phyloP scores from a whole-genome alignment of 345 rosid species.

The Gossypioides kirkii region DNA sequence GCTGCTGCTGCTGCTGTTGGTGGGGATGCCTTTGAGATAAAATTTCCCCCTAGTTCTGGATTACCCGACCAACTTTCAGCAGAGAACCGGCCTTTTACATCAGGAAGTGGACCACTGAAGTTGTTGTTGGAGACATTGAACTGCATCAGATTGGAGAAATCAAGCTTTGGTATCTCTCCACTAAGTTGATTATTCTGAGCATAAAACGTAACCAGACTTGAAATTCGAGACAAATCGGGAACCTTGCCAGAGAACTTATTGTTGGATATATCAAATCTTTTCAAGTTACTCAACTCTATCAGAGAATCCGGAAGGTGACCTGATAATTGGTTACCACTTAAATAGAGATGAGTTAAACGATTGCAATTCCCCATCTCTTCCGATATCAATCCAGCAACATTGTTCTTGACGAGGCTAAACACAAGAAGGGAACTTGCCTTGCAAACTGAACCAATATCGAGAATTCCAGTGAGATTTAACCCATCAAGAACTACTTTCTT shows the following conservation, averaged over 20 bases:
- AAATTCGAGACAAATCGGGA: slow-evolving; percentile 33
- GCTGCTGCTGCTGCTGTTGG: slow-evolving; percentile 24
- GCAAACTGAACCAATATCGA: slow-evolving; percentile 40
- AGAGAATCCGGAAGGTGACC: slow-evolving; percentile 43
- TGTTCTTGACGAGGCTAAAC: slow-evolving; percentile 41
- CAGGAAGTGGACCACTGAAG: slow-evolving; percentile 50
- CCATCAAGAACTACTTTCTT: slow-evolving; percentile 42
- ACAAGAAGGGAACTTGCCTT: slow-evolving; percentile 25
- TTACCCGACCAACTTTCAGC: slow-evolving; percentile 41
- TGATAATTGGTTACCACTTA: slow-evolving; percentile 35
- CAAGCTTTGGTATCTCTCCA: slow-evolving; percentile 39
- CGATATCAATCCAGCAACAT: slow-evolving; percentile 29
- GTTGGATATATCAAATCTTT: slow-evolving; percentile 38
- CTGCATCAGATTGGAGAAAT: slow-evolving; percentile 36
- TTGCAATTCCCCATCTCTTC: slow-evolving; percentile 41
- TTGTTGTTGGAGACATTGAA: slow-evolving; percentile 62
- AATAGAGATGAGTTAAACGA: slow-evolving; percentile 39
- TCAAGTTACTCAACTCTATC: slow-evolving; percentile 37
- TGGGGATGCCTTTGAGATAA: slow-evolving; percentile 34
- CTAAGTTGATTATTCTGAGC: slow-evolving; percentile 42
- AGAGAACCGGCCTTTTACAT: slow-evolving; percentile 21
- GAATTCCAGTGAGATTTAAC: slow-evolving; percentile 37
- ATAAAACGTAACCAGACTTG: slow-evolving; percentile 35
- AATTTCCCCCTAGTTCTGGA: slow-evolving; percentile 42
- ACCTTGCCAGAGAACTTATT: slow-evolving; percentile 42